phyloP scores from a whole-genome alignment of 805 yeast genomes.

The Suhomyces prunicola region DNA sequence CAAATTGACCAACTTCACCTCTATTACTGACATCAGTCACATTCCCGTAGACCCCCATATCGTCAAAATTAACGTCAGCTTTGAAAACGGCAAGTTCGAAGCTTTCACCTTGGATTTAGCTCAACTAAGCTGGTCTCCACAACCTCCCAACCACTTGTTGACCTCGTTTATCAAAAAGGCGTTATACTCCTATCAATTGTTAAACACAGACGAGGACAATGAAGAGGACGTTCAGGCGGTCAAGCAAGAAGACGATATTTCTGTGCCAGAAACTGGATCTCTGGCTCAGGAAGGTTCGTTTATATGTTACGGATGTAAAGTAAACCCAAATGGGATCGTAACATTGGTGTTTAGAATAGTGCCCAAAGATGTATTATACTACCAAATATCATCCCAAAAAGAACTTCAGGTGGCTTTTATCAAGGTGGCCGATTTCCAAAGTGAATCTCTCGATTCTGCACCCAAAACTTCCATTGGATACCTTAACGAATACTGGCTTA shows the following conservation, averaged over 20 bases:
- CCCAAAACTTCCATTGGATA: constrained; percentile 21
- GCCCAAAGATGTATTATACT: constrained; percentile 26
- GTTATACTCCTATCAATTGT: constrained; percentile 20
- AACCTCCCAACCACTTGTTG: constrained; percentile 7
- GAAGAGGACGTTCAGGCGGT: constrained; percentile 9
- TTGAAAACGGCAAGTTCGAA: constrained; percentile 20
- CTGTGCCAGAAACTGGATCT: constrained; percentile 1
- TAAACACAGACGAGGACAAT: constrained; percentile 15
- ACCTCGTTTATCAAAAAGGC: constrained; percentile 17
- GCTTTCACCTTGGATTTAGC: constrained; percentile 7
- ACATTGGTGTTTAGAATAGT: constrained; percentile 21
- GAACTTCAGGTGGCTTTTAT: constrained; percentile 26
- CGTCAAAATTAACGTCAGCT: constrained; percentile 12
- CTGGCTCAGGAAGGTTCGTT: constrained; percentile 26
- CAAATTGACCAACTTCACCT: not conserved
- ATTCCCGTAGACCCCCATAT: not conserved
- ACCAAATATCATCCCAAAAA: constrained; percentile 23
- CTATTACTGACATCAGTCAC: constrained; percentile 2
- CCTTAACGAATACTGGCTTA: constrained; percentile 22
- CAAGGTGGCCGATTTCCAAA: constrained; percentile 9
- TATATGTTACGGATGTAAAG: constrained; percentile 21
- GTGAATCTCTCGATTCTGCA: not conserved
- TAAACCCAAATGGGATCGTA: constrained; percentile 17
- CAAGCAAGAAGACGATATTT: not conserved
- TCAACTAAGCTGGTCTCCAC: not conserved